Conservation (phyloP, 2,329 filamentous ascomycete species). For the Geosmithia flava region DNA sequence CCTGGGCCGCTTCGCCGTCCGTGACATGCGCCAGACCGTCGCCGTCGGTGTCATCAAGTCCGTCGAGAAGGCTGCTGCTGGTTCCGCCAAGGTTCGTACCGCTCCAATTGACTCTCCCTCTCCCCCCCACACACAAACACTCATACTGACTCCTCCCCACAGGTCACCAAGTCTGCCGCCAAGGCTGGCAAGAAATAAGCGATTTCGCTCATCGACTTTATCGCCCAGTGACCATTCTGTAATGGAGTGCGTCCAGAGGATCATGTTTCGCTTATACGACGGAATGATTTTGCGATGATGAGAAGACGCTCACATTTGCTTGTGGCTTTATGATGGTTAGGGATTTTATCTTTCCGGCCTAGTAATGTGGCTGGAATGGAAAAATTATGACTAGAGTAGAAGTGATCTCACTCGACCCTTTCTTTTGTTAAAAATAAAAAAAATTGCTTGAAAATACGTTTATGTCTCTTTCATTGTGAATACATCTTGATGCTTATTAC, state of each 20-base stretch:
- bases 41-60: conserved; percentile 93
- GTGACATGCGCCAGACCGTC: conserved; percentile 90
- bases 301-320: conserved; percentile 26
- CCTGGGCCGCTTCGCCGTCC: conserved; percentile 99
- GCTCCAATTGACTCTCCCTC: background rate
- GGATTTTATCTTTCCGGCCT: conserved; percentile 5
- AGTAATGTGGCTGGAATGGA: conserved; percentile 31
- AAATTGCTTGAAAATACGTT: background rate
- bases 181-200: conserved; percentile 66
- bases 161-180: conserved; percentile 56
- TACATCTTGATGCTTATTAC: too few relatives aligned
- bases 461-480: background rate
- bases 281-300: conserved; percentile 31
- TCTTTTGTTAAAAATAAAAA: conserved; percentile 1
- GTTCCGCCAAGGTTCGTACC: conserved; percentile 38
- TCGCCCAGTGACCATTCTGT: conserved; percentile 12
- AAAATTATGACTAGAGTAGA: conserved; percentile 36
- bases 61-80: conserved; percentile 51
- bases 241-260: conserved; percentile 11
- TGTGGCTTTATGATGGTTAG: conserved; percentile 23
- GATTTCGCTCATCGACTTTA: conserved; percentile 8
- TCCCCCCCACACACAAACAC: too few relatives aligned
- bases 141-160: background rate
- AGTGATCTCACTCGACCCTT: conserved; percentile 5
- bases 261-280: conserved; percentile 30